These are phyloP conservation scores for Tricholoma saponaceum DNA, from an alignment of 768 basidiomycete genomes.

Conservation along the genomic window DNA sequence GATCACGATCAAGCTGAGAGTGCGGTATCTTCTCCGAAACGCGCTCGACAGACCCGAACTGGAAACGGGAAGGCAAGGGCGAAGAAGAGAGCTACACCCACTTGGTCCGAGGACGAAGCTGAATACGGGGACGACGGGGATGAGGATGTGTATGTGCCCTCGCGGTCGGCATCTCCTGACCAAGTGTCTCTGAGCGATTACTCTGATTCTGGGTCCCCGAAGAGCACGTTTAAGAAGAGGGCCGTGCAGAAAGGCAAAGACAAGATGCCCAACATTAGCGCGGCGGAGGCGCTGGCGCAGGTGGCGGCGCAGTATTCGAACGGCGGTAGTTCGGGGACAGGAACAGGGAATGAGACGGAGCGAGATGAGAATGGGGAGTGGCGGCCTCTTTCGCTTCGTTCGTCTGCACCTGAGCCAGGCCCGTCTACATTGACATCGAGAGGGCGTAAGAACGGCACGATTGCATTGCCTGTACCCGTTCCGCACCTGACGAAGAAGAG, in stretches of 20 bases:
- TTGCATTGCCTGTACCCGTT: conserved; percentile 50
- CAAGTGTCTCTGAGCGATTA: conserved; percentile 12
- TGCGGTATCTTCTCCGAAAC: conserved; percentile 5
- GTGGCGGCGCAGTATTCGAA: conserved; percentile 8
- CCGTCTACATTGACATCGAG: background rate
- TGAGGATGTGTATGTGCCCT: conserved; percentile 17
- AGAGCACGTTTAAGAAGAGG: conserved; percentile 3
- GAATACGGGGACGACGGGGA: conserved; percentile 14
- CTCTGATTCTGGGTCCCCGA: conserved; percentile 8
- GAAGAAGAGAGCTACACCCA: background rate
- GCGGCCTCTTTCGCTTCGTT: background rate
- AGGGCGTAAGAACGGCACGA: conserved; percentile 11
- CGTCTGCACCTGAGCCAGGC: background rate
- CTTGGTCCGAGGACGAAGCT: conserved; percentile 5
- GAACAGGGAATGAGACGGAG: too few relatives aligned
- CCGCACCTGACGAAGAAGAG: conserved; percentile 70
- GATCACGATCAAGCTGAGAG: background rate
- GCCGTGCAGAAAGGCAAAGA: background rate
- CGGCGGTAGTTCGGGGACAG: background rate
- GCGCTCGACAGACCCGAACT: conserved; percentile 1
- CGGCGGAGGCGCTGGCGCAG: conserved; percentile 19
- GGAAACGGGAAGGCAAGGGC: background rate
- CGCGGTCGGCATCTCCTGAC: conserved; percentile 16
- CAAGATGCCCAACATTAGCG: conserved; percentile 12
- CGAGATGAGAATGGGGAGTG: background rate